Evolutionary conservation across 371 early-diverging fungal genomes (phyloP).

Genomic region (Lichtheimia hyalospora): DNA sequence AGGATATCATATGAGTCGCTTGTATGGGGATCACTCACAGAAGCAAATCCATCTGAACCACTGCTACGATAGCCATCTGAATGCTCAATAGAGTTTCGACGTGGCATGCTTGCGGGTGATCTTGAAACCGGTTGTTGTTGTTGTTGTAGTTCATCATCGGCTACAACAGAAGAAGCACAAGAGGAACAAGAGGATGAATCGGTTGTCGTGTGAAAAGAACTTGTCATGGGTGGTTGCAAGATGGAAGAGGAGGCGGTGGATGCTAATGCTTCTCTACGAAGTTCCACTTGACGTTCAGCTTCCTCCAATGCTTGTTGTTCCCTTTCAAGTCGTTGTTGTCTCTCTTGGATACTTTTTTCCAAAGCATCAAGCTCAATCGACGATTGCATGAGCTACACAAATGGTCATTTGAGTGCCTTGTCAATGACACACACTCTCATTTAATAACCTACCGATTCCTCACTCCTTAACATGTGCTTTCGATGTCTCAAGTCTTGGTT

Average conservation of each 20-base stretch:
- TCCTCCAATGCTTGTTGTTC: slow-evolving; percentile 26
- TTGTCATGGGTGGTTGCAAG: too few relatives aligned
- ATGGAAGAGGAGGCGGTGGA: too few relatives aligned
- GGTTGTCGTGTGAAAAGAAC: background rate
- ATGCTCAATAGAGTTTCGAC: background rate
- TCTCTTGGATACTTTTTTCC: slow-evolving; percentile 20
- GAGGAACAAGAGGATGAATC: background rate
- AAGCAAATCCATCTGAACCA: background rate
- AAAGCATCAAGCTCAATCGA: slow-evolving; percentile 25
- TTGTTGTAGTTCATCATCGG: background rate
- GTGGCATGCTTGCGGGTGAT: background rate
- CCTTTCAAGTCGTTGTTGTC: slow-evolving; percentile 18
- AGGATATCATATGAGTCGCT: background rate
- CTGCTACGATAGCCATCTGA: slow-evolving; percentile 1
- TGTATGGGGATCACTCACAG: too few relatives aligned
- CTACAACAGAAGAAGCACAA: background rate
- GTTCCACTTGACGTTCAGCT: slow-evolving; percentile 22
- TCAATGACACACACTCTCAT: background rate
- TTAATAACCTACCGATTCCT: background rate
- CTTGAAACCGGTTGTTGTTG: background rate
- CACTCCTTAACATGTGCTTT: background rate
- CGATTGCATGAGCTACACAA: slow-evolving; percentile 2
- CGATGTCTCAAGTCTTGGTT: background rate
- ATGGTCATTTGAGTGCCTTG: background rate
- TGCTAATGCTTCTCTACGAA: slow-evolving; percentile 14